A percentile compares a stretch with the other conserved stretches of the same genome.
These are phyloP conservation scores for Avena sativa DNA, from an alignment of 176 grass and related monocot species.

Conservation along the genomic window DNA sequence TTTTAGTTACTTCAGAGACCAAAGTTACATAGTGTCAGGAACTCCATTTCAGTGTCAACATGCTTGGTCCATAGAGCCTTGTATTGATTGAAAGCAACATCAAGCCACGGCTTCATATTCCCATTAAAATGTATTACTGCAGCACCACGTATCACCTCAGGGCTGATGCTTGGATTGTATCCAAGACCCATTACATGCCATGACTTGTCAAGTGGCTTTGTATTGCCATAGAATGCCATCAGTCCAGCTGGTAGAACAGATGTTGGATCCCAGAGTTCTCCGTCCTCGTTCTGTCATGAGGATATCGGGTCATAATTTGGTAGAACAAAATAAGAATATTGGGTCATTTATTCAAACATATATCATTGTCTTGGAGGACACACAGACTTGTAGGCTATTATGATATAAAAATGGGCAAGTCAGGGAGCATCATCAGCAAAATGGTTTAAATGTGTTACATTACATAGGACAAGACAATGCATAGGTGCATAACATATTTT, in stretches of 20 bases:
- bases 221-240: conserved; percentile 72
- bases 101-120: conserved; percentile 91
- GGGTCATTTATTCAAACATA: conserved; percentile 1
- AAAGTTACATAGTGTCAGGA: conserved; percentile 83
- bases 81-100: conserved; percentile 81
- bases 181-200: conserved; percentile 81
- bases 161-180: conserved; percentile 62
- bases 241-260: conserved; percentile 61
- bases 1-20: conserved; percentile 56
- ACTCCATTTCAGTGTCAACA: conserved; percentile 88
- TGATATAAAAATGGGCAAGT: conserved; percentile 6
- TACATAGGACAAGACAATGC: conserved; percentile 11
- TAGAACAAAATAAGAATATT: conserved; percentile 7
- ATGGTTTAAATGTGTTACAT: neutral
- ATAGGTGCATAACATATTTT: neutral
- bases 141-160: conserved; percentile 50
- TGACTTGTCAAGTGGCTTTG: conserved; percentile 64
- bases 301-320: neutral
- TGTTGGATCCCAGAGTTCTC: conserved; percentile 61
- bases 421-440: neutral
- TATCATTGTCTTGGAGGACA: neutral
- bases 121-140: conserved; percentile 66
- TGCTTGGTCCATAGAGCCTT: conserved; percentile 86
- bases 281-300: conserved; percentile 59
- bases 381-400: neutral